Conservation (phyloP, 73 alveolate species). For the Paramecium sexaurelia region DNA sequence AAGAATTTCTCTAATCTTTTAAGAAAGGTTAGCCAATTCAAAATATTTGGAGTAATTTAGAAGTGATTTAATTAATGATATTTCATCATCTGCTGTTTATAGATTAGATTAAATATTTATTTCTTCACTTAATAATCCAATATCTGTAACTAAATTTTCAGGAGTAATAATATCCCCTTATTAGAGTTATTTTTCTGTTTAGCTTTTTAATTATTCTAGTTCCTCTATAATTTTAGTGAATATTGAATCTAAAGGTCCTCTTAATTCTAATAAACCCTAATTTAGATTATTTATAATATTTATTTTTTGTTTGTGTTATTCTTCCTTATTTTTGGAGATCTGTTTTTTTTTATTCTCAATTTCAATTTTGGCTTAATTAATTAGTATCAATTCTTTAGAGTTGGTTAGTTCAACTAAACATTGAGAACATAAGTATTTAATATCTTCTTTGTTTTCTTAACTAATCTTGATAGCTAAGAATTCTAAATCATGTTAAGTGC, state of each 20-base stretch:
- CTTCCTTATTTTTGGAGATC: not conserved
- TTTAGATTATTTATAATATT: not conserved
- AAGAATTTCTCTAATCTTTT: not conserved
- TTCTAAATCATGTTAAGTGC: not conserved
- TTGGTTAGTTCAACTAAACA: not conserved
- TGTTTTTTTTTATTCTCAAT: not conserved
- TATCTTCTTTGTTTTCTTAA: not conserved
- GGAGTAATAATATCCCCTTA: not conserved
- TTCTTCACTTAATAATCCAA: not conserved
- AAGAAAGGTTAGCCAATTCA: not conserved
- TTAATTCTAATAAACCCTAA: not conserved
- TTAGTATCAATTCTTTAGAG: not conserved
- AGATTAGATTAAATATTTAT: not conserved
- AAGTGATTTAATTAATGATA: not conserved
- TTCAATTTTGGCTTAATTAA: not conserved
- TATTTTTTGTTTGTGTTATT: not conserved
- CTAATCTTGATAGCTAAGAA: not conserved
- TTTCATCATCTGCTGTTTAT: not conserved
- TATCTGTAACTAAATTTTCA: not conserved
- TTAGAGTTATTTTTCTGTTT: not conserved
- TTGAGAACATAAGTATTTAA: not conserved
- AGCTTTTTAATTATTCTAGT: not conserved
- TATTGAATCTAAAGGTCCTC: not conserved
- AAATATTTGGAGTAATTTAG: not conserved
- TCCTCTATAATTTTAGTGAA: not conserved